Evolutionary conservation across 1,284 basidiomycete species (phyloP), one percentile per base, ranked within the genome.

Genomic region (Irpex sp.): DNA sequence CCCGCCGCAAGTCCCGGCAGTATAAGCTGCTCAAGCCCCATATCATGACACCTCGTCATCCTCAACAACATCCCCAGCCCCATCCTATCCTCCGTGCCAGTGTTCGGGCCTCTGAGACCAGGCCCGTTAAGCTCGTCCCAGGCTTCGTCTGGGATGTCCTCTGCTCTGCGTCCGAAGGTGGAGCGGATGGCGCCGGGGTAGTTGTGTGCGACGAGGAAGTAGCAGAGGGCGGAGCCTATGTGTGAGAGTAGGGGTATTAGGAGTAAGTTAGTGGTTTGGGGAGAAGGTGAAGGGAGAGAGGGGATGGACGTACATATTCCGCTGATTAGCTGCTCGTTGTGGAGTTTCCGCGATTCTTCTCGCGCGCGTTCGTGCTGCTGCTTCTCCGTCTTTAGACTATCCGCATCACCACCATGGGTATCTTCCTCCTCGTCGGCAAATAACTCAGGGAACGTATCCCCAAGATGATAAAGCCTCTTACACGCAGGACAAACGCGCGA

Each of bases 401-500:
- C 75, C 71, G 74, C 81, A 79, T 66, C 75, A 72, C 73, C 81
- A 79, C 66, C 75, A 71, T 49, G 72, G 73, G 54, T 76, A 72
- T 44, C 74, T 70, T 73, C 77, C 6, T 63, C 70, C 62, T 70
- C 75, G 75, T 67, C 72, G 67, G 67, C 63, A n/a, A 86, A 76
- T 15, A 87, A 88, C 45, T 89, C 86, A 2, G 85, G 85, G 0
- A 94, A 83, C 0, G 84, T 76, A 69, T 95, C 94, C 0, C 92
- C 92, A 0, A 94, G 80, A 11, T 82, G 84, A 76, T 94, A 95
- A 27, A 94, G 80, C 18, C 94, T 83, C 77, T 90, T 88, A 78
- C 94, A 95, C 0, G 92, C 88, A 2, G 94, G 94, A 77, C 94
- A 95, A 71, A 95, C 86, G 42, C 94, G 89, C 69, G 90, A 88